phyloP scores from a whole-genome alignment of 768 basidiomycete genomes.

The Xerocomus spinulosus region DNA sequence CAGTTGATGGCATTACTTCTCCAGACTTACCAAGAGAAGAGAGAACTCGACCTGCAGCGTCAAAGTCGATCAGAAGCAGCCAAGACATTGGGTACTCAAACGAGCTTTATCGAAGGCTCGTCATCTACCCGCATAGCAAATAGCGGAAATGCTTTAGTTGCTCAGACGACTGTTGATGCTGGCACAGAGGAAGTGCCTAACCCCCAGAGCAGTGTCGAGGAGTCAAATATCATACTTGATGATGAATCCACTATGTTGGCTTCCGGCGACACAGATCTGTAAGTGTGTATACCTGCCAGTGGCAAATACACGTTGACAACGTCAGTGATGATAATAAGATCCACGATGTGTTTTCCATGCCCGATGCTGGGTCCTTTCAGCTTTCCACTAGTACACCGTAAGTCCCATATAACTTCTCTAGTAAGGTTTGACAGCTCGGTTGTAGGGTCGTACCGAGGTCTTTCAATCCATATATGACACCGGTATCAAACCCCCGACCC shows the following conservation, averaged over 20 bases:
- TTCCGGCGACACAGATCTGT: slow-evolving; percentile 9
- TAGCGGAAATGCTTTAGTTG: neutral
- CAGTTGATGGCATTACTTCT: slow-evolving; percentile 24
- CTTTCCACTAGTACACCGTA: slow-evolving; percentile 16
- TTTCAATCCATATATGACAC: slow-evolving; percentile 26
- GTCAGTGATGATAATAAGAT: neutral
- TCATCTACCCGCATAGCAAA: neutral
- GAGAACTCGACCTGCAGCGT: slow-evolving; percentile 3
- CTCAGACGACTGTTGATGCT: neutral
- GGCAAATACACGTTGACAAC: neutral
- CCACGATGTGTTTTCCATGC: neutral
- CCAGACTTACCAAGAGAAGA: slow-evolving; percentile 23
- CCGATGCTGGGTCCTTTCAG: neutral
- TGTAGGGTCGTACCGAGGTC: slow-evolving; percentile 11
- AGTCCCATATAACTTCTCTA: neutral
- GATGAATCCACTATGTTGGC: neutral
- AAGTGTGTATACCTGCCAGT: neutral
- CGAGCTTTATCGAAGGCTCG: slow-evolving; percentile 7
- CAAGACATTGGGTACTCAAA: slow-evolving; percentile 20
- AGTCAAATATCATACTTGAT: neutral
- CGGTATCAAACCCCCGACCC: slow-evolving; percentile 21
- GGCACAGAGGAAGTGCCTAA: neutral
- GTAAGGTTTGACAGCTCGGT: neutral
- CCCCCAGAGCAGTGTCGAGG: neutral
- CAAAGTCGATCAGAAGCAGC: slow-evolving; percentile 4